phyloP scores from a whole-genome alignment of 768 basidiomycete species.

The Cantharellus cinnabarinus region DNA sequence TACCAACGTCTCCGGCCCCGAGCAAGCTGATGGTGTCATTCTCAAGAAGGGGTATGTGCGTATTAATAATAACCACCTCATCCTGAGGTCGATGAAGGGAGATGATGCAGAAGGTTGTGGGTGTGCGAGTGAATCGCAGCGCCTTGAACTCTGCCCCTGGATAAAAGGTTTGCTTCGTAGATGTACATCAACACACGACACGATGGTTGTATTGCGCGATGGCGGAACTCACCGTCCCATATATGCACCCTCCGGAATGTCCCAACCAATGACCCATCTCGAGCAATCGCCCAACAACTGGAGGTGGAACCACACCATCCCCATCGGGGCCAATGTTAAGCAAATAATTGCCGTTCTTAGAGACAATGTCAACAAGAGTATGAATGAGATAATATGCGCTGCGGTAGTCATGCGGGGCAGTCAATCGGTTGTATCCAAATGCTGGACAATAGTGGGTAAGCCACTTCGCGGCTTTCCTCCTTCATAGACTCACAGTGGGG shows the following conservation, averaged over 20 bases:
- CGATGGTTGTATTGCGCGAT: not conserved
- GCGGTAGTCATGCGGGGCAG: constrained; percentile 25
- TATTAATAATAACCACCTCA: constrained; percentile 20
- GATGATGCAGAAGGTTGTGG: constrained; percentile 31
- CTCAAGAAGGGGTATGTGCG: constrained; percentile 23
- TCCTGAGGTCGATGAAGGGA: constrained; percentile 21
- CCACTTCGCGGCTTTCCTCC: not conserved
- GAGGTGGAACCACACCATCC: constrained; percentile 31
- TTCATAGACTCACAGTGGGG: constrained; percentile 4
- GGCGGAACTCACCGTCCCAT: constrained; percentile 25
- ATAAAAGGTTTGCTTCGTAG: constrained; percentile 28
- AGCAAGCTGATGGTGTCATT: constrained; percentile 28
- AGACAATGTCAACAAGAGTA: constrained; percentile 28
- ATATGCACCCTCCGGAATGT: constrained; percentile 31
- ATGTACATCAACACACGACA: not conserved
- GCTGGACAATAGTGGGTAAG: not conserved
- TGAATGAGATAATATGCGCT: constrained; percentile 29
- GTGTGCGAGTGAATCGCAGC: constrained; percentile 30
- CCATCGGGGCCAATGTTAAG: constrained; percentile 35
- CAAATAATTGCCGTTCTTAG: constrained; percentile 39
- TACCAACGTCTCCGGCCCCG: constrained; percentile 7
- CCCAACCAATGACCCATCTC: constrained; percentile 34
- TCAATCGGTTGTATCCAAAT: constrained; percentile 5
- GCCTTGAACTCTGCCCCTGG: constrained; percentile 20
- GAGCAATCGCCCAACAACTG: constrained; percentile 27